Conservation (phyloP, 306 rosid genomes). For the Sophora flavescens region DNA sequence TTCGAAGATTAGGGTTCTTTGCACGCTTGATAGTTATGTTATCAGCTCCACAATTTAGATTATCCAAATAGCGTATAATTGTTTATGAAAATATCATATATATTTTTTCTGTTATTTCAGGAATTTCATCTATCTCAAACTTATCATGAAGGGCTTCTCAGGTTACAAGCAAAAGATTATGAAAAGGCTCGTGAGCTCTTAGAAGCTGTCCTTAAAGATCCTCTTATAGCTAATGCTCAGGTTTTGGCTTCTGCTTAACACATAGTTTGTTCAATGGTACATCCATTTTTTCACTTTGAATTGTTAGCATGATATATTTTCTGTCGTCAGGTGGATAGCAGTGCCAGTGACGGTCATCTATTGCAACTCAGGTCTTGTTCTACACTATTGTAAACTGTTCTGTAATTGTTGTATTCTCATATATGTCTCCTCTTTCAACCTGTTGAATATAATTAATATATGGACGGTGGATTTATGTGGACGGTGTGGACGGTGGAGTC, state of each 20-base stretch:
- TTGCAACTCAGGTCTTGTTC: slow-evolving; percentile 88
- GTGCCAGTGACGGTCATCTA: slow-evolving; percentile 82
- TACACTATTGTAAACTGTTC: slow-evolving; percentile 20
- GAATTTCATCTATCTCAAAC: slow-evolving; percentile 95
- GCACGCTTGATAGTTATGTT: slow-evolving; percentile 17
- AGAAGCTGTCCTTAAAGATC: slow-evolving; percentile 87
- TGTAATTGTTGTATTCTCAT: slow-evolving; percentile 28
- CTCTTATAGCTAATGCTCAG: slow-evolving; percentile 74
- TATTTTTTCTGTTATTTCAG: slow-evolving; percentile 53
- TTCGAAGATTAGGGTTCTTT: slow-evolving; percentile 6
- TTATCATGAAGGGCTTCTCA: slow-evolving; percentile 92
- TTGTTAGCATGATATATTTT: slow-evolving; percentile 36
- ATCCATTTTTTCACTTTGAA: slow-evolving; percentile 29
- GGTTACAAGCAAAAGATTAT: slow-evolving; percentile 84
- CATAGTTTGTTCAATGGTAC: slow-evolving; percentile 2
- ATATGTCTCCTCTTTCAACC: not conserved
- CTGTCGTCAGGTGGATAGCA: slow-evolving; percentile 68
- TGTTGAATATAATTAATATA: no score
- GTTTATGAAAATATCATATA: not conserved
- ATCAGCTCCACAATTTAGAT: not conserved
- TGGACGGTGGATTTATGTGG: no score
- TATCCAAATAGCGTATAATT: not conserved
- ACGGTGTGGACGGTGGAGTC: no score
- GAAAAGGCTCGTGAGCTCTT: slow-evolving; percentile 83
- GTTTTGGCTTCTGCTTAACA: slow-evolving; percentile 46